Evolutionary conservation across 768 basidiomycete genomes (phyloP).

Genomic region (Boletus rubropictus): DNA sequence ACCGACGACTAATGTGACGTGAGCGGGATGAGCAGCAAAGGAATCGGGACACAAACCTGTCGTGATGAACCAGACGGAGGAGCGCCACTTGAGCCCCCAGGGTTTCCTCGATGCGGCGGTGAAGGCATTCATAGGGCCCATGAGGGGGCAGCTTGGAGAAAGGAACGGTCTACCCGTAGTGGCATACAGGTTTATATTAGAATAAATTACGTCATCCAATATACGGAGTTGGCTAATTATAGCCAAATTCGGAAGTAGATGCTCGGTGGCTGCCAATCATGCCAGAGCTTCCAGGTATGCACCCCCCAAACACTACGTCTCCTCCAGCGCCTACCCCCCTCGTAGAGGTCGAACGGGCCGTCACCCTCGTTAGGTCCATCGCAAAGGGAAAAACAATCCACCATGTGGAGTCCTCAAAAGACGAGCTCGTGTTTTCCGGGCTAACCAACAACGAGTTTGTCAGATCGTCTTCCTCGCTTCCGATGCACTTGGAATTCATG

Average conservation of each 20-base stretch:
- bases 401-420: constrained; percentile 52
- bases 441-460: constrained; percentile 59
- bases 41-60: constrained; percentile 27
- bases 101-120: constrained; percentile 21
- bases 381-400: constrained; percentile 50
- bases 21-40: not conserved
- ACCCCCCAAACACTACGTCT: not conserved
- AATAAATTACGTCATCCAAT: not conserved
- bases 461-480: constrained; percentile 19
- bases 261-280: not conserved
- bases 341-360: constrained; percentile 68
- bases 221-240: not conserved
- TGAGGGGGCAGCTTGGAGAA: not conserved
- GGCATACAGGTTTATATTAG: not conserved
- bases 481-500: constrained; percentile 5
- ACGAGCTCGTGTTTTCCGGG: constrained; percentile 58
- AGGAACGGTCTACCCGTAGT: too few relatives aligned
- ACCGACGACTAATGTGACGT: constrained; percentile 37
- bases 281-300: constrained; percentile 50
- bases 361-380: constrained; percentile 46
- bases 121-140: constrained; percentile 6
- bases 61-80: constrained; percentile 53
- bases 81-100: constrained; percentile 50
- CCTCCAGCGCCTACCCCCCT: not conserved
- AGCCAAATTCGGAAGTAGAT: too few relatives aligned